These are phyloP conservation scores for Dryadomyces sulphureus DNA, from an alignment of 2,329 filamentous ascomycete species.

Conservation along the genomic window DNA sequence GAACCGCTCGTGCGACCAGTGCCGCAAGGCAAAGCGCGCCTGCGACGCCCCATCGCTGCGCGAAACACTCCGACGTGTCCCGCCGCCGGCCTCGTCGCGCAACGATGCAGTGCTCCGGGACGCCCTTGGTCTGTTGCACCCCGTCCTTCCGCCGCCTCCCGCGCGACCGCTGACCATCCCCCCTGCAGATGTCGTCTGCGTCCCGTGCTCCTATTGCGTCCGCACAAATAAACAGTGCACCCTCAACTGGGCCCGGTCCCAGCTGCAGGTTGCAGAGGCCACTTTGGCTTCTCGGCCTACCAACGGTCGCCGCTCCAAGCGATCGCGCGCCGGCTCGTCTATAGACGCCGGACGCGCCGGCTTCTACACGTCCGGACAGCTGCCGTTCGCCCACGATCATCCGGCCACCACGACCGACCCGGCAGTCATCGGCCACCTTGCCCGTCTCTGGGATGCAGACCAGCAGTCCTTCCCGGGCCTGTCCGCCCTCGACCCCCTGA, in stretches of 20 bases:
- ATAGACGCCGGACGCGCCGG: too few species aligned
- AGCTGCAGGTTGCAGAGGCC: slow-evolving; percentile 7
- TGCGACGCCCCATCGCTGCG: slow-evolving; percentile 11
- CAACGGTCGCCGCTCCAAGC: slow-evolving; percentile 6
- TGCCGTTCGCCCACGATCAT: neutral
- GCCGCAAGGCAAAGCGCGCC: slow-evolving; percentile 12
- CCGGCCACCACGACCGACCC: neutral
- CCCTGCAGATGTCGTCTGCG: neutral
- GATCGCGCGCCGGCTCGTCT: slow-evolving; percentile 1
- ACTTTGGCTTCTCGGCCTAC: slow-evolving; percentile 1
- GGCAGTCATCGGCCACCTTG: neutral
- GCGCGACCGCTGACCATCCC: neutral
- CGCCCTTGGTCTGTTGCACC: neutral
- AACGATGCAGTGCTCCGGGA: neutral
- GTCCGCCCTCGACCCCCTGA: neutral
- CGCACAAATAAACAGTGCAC: slow-evolving; percentile 14
- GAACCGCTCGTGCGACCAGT: slow-evolving; percentile 13
- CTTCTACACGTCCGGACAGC: neutral
- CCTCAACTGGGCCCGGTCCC: slow-evolving; percentile 12
- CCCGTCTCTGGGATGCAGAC: neutral
- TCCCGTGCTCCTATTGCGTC: slow-evolving; percentile 13
- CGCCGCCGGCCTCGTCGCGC: neutral
- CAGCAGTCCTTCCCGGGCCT: neutral
- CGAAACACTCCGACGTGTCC: neutral
- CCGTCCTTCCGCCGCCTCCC: neutral